Percentiles rank a stretch among this genome's conserved stretches.
Evolutionary conservation across 345 rosid species (phyloP).

Genomic region (Camelina sativa): DNA sequence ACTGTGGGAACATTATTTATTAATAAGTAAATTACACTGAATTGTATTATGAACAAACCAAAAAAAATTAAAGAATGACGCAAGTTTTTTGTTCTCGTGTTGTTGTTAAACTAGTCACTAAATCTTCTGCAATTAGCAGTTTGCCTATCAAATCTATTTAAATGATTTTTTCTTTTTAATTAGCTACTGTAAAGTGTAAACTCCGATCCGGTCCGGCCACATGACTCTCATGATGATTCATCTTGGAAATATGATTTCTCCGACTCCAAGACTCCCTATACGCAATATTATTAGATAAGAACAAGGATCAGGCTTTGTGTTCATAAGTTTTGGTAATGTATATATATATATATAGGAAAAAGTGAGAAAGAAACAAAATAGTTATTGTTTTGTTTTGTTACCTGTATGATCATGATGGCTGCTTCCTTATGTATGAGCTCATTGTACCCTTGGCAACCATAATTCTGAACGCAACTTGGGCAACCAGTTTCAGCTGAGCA

Average conservation of each 20-base stretch:
- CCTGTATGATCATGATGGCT: slow-evolving; percentile 78
- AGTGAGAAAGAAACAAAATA: slow-evolving; percentile 12
- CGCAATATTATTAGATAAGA: neutral
- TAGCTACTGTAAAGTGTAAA: slow-evolving; percentile 13
- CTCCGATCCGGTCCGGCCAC: no score
- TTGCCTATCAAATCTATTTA: neutral
- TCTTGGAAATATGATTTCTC: slow-evolving; percentile 57
- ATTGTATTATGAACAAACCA: no score
- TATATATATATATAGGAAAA: neutral
- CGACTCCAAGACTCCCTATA: slow-evolving; percentile 73
- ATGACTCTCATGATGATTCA: slow-evolving; percentile 3
- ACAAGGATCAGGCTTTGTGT: slow-evolving; percentile 15
- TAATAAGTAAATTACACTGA: no score
- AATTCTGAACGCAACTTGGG: slow-evolving; percentile 84
- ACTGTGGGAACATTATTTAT: no score
- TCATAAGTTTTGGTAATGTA: neutral
- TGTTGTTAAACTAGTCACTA: no score
- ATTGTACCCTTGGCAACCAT: slow-evolving; percentile 72
- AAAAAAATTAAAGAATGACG: no score
- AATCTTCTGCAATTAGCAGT: neutral
- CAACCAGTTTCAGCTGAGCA: slow-evolving; percentile 74
- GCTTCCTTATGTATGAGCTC: slow-evolving; percentile 82
- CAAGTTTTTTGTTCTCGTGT: no score
- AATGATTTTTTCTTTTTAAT: neutral
- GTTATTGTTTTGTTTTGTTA: slow-evolving; percentile 5